Conservation (phyloP, 2,329 filamentous ascomycete genomes). For the Emmonsia crescens region DNA sequence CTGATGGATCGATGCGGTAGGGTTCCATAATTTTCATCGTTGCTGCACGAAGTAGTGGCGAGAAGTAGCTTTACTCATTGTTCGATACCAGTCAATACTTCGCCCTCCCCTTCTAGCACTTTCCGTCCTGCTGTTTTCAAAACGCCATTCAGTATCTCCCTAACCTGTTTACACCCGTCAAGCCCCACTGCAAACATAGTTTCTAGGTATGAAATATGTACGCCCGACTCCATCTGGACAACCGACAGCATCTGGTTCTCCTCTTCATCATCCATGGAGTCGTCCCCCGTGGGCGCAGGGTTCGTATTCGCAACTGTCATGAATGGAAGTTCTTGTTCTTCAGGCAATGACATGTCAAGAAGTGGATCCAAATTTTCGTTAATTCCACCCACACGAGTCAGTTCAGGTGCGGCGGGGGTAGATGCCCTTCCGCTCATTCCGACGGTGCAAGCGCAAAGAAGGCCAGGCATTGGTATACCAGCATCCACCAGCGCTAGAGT, state of each 20-base stretch:
- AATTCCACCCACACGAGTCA: slow-evolving; percentile 12
- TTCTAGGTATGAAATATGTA: slow-evolving; percentile 70
- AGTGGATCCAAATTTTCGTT: slow-evolving; percentile 35
- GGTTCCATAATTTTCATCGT: not conserved
- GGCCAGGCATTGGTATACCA: slow-evolving; percentile 89
- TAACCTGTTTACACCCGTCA: slow-evolving; percentile 80
- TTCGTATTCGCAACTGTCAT: slow-evolving; percentile 66
- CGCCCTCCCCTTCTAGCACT: slow-evolving; percentile 11
- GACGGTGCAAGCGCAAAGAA: slow-evolving; percentile 77
- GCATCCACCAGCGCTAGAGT: slow-evolving; percentile 90
- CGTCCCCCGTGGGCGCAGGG: slow-evolving; percentile 38
- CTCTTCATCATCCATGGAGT: slow-evolving; percentile 48
- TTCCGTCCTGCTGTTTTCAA: slow-evolving; percentile 43
- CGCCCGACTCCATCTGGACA: slow-evolving; percentile 74
- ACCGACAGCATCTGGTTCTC: slow-evolving; percentile 55
- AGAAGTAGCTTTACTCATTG: not conserved
- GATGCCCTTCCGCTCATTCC: slow-evolving; percentile 49
- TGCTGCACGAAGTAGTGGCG: not conserved
- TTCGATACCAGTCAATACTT: not conserved
- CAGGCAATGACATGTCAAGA: slow-evolving; percentile 34
- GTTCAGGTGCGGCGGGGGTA: slow-evolving; percentile 24
- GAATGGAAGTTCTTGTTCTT: slow-evolving; percentile 68
- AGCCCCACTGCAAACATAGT: slow-evolving; percentile 87
- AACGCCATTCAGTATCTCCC: slow-evolving; percentile 67
- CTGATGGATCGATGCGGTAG: not conserved